A percentile compares a stretch with the other conserved stretches of the same genome.
phyloP scores from a whole-genome alignment of 225 moss, liverwort and hornwort genomes.

The Polytrichum formosum region DNA sequence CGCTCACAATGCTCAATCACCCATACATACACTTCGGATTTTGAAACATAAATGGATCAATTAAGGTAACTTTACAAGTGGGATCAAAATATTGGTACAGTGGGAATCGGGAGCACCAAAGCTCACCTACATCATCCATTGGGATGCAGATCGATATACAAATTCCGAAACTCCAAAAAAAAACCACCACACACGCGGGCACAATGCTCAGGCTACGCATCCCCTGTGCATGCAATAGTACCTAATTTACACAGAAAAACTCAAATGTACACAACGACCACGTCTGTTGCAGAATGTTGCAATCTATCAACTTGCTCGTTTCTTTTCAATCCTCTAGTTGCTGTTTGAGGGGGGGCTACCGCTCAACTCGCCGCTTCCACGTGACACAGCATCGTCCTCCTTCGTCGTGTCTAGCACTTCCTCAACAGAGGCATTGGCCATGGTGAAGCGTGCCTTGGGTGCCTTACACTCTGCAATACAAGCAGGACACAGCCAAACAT shows the following conservation, averaged over 20 bases:
- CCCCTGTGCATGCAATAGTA: background rate
- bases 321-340: background rate
- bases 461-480: conserved; percentile 26
- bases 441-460: conserved; percentile 23
- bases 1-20: too few relatives aligned
- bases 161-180: background rate
- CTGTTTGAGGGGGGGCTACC: background rate
- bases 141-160: conserved; percentile 4
- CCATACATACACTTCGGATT: too few relatives aligned
- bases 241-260: background rate
- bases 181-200: background rate
- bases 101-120: background rate
- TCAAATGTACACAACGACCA: background rate
- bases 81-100: background rate
- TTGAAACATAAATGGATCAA: too few relatives aligned
- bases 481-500: too few relatives aligned
- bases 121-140: conserved; percentile 3
- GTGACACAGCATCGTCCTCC: conserved; percentile 11
- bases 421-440: conserved; percentile 23
- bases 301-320: background rate
- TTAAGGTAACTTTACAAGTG: background rate
- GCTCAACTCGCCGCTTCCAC: conserved; percentile 8
- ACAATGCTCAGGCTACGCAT: background rate
- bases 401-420: conserved; percentile 22
- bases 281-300: background rate